phyloP scores from a whole-genome alignment of 305 asterid species.

The Lippia alba region DNA sequence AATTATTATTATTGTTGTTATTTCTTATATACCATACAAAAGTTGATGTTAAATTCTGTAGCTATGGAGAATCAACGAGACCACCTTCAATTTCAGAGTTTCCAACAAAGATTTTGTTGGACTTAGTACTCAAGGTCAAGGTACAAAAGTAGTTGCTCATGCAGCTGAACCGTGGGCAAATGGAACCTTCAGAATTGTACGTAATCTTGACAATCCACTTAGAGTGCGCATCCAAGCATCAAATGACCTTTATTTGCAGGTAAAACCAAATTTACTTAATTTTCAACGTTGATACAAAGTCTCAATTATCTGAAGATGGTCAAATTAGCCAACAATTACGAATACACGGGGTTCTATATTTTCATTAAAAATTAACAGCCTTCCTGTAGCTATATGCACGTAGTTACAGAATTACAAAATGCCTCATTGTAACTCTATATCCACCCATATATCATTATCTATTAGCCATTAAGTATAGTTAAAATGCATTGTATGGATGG shows the following conservation, averaged over 20 bases:
- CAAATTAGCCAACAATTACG: neutral
- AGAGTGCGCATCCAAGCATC: constrained; percentile 52
- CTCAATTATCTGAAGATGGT: neutral
- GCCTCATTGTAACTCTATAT: neutral
- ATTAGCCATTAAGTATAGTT: no score
- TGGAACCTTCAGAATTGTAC: constrained; percentile 45
- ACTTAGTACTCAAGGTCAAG: constrained; percentile 36
- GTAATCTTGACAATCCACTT: constrained; percentile 36
- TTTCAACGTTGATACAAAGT: neutral
- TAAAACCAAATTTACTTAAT: constrained; percentile 16
- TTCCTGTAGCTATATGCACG: neutral
- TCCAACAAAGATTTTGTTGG: constrained; percentile 48
- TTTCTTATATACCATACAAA: neutral
- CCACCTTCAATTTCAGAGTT: constrained; percentile 52
- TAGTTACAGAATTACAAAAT: neutral
- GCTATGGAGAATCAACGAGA: constrained; percentile 52
- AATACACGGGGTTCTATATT: no score
- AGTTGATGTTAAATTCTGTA: constrained; percentile 19
- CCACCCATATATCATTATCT: no score
- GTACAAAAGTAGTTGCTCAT: constrained; percentile 38
- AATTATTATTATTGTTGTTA: neutral
- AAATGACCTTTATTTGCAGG: constrained; percentile 50
- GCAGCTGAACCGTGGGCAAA: constrained; percentile 45
- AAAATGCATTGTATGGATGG: no score
- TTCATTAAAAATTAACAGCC: neutral